These are phyloP conservation scores for Trichoderma sp. DNA, from an alignment of 2,329 filamentous ascomycete genomes.

Conservation along the genomic window DNA sequence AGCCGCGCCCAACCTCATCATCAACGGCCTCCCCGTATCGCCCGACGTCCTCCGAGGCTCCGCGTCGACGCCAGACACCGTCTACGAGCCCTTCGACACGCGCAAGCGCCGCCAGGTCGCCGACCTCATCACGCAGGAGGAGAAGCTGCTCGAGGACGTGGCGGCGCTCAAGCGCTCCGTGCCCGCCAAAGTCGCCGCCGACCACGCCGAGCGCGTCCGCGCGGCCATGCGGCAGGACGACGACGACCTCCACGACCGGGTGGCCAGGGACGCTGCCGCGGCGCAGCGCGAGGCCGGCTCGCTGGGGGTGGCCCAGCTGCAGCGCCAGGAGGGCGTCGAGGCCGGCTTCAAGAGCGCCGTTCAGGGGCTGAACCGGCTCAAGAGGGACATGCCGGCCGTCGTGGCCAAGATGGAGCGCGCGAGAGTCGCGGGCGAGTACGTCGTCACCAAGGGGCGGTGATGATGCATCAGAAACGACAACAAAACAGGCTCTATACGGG, in stretches of 20 bases:
- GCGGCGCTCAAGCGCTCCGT: conserved; percentile 59
- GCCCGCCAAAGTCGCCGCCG: conserved; percentile 46
- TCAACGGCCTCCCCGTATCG: conserved; percentile 60
- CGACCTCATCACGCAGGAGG: conserved; percentile 61
- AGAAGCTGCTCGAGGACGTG: conserved; percentile 65
- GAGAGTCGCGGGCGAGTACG: conserved; percentile 59
- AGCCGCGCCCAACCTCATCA: conserved; percentile 60
- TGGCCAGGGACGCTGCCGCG: conserved; percentile 25
- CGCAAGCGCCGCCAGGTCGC: conserved; percentile 61
- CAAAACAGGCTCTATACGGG: background rate
- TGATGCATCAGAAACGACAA: background rate
- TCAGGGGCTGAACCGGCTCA: conserved; percentile 52
- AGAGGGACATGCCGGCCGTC: conserved; percentile 61
- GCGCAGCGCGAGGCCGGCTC: conserved; percentile 1
- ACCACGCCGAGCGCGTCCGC: conserved; percentile 44
- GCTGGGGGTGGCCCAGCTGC: conserved; percentile 38
- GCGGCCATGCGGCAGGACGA: conserved; percentile 50
- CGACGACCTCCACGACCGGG: conserved; percentile 40
- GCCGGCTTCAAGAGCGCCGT: conserved; percentile 49
- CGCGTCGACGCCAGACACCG: conserved; percentile 29
- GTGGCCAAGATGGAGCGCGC: conserved; percentile 68
- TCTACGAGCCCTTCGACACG: conserved; percentile 62
- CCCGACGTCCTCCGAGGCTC: conserved; percentile 41
- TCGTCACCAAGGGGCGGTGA: conserved; percentile 37
- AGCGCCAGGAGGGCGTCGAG: conserved; percentile 49